Conservation (phyloP, 2,329 filamentous ascomycete genomes). For the Akanthomyces lecanii region DNA sequence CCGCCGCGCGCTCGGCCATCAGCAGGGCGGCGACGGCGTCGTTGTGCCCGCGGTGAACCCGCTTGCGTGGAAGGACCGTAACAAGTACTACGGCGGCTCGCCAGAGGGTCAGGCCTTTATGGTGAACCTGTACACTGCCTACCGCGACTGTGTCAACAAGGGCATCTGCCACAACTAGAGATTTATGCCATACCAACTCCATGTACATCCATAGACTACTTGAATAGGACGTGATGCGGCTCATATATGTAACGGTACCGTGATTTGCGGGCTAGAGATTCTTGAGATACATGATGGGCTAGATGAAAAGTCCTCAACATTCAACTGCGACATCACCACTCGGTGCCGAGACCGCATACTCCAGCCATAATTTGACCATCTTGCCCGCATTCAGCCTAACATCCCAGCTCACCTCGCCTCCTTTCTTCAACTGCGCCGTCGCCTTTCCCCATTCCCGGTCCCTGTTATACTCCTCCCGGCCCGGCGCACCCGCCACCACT, state of each 20-base stretch:
- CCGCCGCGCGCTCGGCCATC: conserved; percentile 6
- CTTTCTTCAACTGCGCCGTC: conserved; percentile 49
- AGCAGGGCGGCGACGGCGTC: conserved; percentile 12
- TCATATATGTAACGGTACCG: too few species aligned
- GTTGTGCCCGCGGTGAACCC: conserved; percentile 18
- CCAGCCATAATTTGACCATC: conserved; percentile 52
- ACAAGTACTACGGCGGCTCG: conserved; percentile 16
- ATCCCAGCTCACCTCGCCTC: conserved; percentile 56
- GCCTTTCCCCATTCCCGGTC: conserved; percentile 50
- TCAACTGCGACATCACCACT: conserved; percentile 35
- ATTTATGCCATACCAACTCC: not conserved
- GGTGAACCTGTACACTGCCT: conserved; percentile 18
- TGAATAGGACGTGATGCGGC: too few species aligned
- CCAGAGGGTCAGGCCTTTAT: conserved; percentile 19
- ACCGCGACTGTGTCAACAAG: conserved; percentile 18
- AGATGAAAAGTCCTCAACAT: not conserved
- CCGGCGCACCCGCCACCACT: conserved; percentile 33
- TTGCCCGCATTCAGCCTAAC: conserved; percentile 54
- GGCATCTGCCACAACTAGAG: conserved; percentile 2
- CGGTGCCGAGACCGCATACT: conserved; percentile 59
- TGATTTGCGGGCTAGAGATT: too few species aligned
- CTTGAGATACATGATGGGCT: not conserved
- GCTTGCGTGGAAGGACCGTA: conserved; percentile 16
- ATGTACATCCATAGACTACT: not conserved
- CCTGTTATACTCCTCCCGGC: conserved; percentile 30